Conservation (phyloP, 345 rosid species). For the Gossypium thurberi region DNA sequence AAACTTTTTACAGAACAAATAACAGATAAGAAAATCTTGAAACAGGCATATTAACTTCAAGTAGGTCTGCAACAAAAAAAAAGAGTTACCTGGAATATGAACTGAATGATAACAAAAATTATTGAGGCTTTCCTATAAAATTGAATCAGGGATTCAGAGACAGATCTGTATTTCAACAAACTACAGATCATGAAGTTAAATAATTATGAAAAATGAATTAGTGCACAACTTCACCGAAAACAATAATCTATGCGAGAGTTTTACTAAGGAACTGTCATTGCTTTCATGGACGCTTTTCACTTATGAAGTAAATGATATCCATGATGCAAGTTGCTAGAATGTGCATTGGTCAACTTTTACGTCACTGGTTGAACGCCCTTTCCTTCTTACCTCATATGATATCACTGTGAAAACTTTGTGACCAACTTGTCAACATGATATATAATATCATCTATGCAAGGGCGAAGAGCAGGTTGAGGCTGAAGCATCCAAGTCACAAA, state of each 20-base stretch:
- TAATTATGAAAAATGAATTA: neutral
- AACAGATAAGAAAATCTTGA: neutral
- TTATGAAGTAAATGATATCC: neutral
- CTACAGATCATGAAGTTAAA: slow-evolving; percentile 5
- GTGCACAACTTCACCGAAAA: slow-evolving; percentile 16
- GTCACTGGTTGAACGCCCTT: neutral
- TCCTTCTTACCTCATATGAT: neutral
- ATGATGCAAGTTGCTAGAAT: slow-evolving; percentile 1
- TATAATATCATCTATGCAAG: slow-evolving; percentile 75
- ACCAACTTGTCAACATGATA: slow-evolving; percentile 92
- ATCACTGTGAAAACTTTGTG: slow-evolving; percentile 54
- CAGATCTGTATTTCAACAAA: slow-evolving; percentile 9
- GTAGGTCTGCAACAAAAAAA: neutral
- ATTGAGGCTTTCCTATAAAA: neutral
- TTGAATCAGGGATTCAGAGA: slow-evolving; percentile 7
- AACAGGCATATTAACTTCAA: neutral
- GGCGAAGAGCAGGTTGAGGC: slow-evolving; percentile 83
- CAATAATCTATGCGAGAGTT: slow-evolving; percentile 7
- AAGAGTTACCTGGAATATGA: neutral
- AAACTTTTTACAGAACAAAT: no score
- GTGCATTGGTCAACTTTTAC: slow-evolving; percentile 9
- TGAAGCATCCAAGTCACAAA: slow-evolving; percentile 98
- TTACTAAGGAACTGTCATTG: neutral
- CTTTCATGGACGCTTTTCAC: slow-evolving; percentile 8
- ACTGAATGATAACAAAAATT: slow-evolving; percentile 4